phyloP scores from a whole-genome alignment of 441 rosid genomes.

The Hypseocharis bilobata region DNA sequence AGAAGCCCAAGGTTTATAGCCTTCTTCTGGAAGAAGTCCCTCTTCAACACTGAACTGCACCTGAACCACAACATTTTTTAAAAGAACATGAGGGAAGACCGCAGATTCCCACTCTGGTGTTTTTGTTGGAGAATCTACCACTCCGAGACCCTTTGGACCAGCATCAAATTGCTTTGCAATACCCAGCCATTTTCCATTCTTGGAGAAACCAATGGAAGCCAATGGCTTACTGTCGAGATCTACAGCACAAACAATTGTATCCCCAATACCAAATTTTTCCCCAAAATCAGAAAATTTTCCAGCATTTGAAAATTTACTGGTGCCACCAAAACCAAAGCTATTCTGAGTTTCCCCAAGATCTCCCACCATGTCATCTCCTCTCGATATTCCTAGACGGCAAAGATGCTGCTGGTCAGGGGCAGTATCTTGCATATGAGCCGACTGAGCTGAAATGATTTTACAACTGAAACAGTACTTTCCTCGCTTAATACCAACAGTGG shows the following conservation, averaged over 20 bases:
- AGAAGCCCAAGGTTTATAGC: conserved; percentile 30
- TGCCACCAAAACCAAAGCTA: conserved; percentile 35
- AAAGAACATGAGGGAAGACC: conserved; percentile 28
- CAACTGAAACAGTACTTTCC: conserved; percentile 31
- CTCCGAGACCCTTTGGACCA: conserved; percentile 22
- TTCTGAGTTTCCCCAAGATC: conserved; percentile 26
- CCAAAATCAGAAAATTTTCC: conserved; percentile 24
- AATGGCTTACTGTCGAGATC: conserved; percentile 30
- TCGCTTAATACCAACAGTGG: conserved; percentile 25
- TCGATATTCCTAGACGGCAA: conserved; percentile 26
- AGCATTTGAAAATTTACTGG: conserved; percentile 25
- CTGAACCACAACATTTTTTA: conserved; percentile 32
- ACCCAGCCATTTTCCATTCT: conserved; percentile 34
- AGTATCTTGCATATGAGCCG: conserved; percentile 28
- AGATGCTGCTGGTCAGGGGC: conserved; percentile 29
- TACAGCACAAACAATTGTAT: conserved; percentile 26
- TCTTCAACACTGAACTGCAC: conserved; percentile 29
- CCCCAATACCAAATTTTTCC: conserved; percentile 28
- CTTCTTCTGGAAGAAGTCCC: conserved; percentile 25
- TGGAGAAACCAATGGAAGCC: conserved; percentile 28
- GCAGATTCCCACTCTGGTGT: conserved; percentile 21
- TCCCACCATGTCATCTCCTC: conserved; percentile 27
- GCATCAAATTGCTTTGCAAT: conserved; percentile 28
- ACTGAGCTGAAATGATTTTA: conserved; percentile 18
- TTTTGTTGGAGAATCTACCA: conserved; percentile 14